Evolutionary conservation across 1,139 yeast genomes (phyloP).

Genomic region (Geotrichum reessii): DNA sequence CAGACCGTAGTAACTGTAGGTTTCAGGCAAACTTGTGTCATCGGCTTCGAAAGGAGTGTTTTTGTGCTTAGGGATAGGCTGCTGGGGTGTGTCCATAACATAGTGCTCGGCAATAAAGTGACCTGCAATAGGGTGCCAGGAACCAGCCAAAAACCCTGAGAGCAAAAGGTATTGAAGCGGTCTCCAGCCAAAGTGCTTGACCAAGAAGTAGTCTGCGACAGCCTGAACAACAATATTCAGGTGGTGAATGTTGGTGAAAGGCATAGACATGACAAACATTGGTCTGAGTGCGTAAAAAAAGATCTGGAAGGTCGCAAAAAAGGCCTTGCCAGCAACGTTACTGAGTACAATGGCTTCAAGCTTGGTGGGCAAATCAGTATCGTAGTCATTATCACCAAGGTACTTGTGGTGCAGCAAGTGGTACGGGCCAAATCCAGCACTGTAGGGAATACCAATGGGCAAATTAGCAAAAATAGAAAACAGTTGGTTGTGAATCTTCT

Average conservation of each 20-base stretch:
- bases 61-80: conserved; percentile 21
- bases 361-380: conserved; percentile 80
- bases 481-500: conserved; percentile 68
- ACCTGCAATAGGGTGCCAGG: conserved; percentile 90
- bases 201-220: conserved; percentile 51
- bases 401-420: conserved; percentile 89
- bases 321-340: conserved; percentile 77
- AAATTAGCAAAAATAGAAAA: conserved; percentile 73
- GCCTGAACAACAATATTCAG: conserved; percentile 61
- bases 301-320: conserved; percentile 85
- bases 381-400: conserved; percentile 77
- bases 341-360: conserved; percentile 71
- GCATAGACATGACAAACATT: conserved; percentile 71
- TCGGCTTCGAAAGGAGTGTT: conserved; percentile 19
- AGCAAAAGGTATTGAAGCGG: conserved; percentile 61
- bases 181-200: conserved; percentile 57
- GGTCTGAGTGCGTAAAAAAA: conserved; percentile 87
- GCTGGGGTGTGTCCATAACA: conserved; percentile 42
- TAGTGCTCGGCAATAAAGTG: conserved; percentile 94
- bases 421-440: conserved; percentile 88
- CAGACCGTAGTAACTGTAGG: conserved; percentile 82
- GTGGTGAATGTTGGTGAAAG: conserved; percentile 68
- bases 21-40: conserved; percentile 52
- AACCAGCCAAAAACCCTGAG: conserved; percentile 84
- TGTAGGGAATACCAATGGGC: conserved; percentile 85